These are phyloP conservation scores for Anisogramma anomala DNA, from an alignment of 2,329 filamentous ascomycete genomes.

Conservation along the genomic window DNA sequence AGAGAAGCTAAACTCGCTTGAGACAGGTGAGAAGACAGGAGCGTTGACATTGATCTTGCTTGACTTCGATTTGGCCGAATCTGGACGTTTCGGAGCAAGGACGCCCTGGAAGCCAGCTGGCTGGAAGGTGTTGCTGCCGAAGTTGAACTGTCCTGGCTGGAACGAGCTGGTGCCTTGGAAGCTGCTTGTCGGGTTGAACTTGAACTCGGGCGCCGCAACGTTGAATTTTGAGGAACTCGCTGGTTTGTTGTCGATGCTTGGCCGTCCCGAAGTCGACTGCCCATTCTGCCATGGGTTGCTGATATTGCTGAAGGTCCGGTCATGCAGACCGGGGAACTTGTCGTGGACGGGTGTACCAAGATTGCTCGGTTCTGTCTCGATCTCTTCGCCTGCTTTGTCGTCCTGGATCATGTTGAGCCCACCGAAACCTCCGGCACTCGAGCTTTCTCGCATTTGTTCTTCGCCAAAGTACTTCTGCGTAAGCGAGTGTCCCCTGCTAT, in stretches of 20 bases:
- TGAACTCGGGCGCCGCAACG: slow-evolving; percentile 80
- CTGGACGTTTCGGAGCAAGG: slow-evolving; percentile 23
- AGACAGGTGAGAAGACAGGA: slow-evolving; percentile 58
- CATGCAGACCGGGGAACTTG: slow-evolving; percentile 37
- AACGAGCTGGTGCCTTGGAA: slow-evolving; percentile 42
- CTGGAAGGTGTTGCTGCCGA: slow-evolving; percentile 36
- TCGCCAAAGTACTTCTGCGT: slow-evolving; percentile 55
- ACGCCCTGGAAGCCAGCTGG: slow-evolving; percentile 35
- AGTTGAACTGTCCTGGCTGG: slow-evolving; percentile 39
- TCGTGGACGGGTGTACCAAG: slow-evolving; percentile 50
- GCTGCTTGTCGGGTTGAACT: slow-evolving; percentile 49
- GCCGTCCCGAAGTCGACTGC: slow-evolving; percentile 30
- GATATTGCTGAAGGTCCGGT: slow-evolving; percentile 49
- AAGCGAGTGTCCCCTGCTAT: slow-evolving; percentile 60
- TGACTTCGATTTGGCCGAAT: slow-evolving; percentile 26
- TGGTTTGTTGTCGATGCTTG: slow-evolving; percentile 55
- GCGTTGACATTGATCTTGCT: slow-evolving; percentile 57
- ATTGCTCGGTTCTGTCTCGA: slow-evolving; percentile 65
- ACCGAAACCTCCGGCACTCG: slow-evolving; percentile 26
- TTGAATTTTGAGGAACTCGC: slow-evolving; percentile 67
- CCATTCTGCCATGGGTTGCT: slow-evolving; percentile 55
- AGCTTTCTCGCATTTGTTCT: slow-evolving; percentile 32
- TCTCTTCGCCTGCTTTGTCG: slow-evolving; percentile 48
- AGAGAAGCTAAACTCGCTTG: slow-evolving; percentile 57
- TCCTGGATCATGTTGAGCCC: slow-evolving; percentile 31